Base-by-base conservation (phyloP, 2,329 filamentous ascomycete species). In the Decorospora gaudefroyi region DNA sequence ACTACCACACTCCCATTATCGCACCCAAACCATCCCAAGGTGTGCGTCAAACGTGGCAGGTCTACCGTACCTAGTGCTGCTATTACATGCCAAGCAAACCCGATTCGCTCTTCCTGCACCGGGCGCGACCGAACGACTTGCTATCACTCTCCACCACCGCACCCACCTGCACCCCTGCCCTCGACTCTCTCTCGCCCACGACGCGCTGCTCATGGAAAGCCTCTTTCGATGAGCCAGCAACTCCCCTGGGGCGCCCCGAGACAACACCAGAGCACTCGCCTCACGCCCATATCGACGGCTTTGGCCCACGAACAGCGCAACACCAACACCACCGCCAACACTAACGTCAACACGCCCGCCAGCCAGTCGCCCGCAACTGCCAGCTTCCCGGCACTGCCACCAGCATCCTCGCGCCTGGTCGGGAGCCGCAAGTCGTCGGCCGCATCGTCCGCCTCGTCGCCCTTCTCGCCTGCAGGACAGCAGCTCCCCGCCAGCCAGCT, bases 211-310 rank as follows among this genome's bases (percentile, higher is more conserved):
- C 59, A 72, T 72, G 70, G 69, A 64, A 70, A 61, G 62, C 57
- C 62, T 64, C 60, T 64, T 69, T 69, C 69, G 72, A 73, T 72
- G 70, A 73, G 68, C 71, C 75, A 79, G 73, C 76, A 78, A 74
- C 76, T 77, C 69, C 73, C 76, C 68, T 82, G 79, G 79, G 78
- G 76, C 73, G 72, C 74, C 67, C 73, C 77, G 65, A 72, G 74
- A 68, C 76, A 76, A 67, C 76, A 78, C 67, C 74, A 78, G 61
- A 75, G 70, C 69, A 71, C 76, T 68, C 79, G 80, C 65, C 78
- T 80, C 65, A 76, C 81, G 60, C 79, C 81, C 65, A 78, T 83
- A 62, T 77, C 80, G 58, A 61, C 59, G 56, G 75, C 72, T 49
- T 74, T 74, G 53, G 70, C 72, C 46, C 72, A 73, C 55, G 68